Percentiles rank a stretch among this genome's conserved stretches.
Conservation (phyloP, 1,284 basidiomycete genomes). For the Psilocybe mexicana region DNA sequence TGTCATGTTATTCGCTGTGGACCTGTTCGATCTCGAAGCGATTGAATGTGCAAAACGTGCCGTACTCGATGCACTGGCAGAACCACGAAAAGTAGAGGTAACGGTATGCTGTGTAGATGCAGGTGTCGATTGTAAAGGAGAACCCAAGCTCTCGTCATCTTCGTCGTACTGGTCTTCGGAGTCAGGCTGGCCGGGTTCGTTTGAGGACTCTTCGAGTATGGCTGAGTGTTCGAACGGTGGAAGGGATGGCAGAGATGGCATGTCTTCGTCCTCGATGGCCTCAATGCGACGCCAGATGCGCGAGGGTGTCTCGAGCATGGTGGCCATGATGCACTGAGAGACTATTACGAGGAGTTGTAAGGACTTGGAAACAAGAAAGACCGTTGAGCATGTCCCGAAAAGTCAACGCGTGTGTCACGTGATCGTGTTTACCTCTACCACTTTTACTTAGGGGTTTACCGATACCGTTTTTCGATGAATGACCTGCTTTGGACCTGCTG, state of each 20-base stretch:
- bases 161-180: conserved; percentile 35
- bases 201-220: conserved; percentile 33
- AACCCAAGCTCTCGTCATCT: conserved; percentile 33
- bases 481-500: no score
- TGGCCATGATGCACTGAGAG: conserved; percentile 34
- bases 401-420: conserved; percentile 18
- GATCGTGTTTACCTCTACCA: conserved; percentile 13
- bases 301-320: conserved; percentile 73
- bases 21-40: conserved; percentile 50
- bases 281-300: conserved; percentile 79
- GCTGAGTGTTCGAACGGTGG: conserved; percentile 66
- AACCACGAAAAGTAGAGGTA: conserved; percentile 49
- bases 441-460: not conserved
- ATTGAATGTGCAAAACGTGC: conserved; percentile 75
- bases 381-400: not conserved
- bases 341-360: not conserved
- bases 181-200: conserved; percentile 26
- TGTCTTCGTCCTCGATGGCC: conserved; percentile 64
- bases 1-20: conserved; percentile 36
- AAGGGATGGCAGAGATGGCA: conserved; percentile 77
- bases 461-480: no score
- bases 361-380: not conserved
- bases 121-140: conserved; percentile 69
- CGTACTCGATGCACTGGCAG: conserved; percentile 61
- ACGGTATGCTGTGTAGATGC: conserved; percentile 44